Percentiles rank a stretch among this genome's conserved stretches.
These are phyloP conservation scores for Geranium rotundifolium DNA, from an alignment of 345 rosid species.

Conservation along the genomic window DNA sequence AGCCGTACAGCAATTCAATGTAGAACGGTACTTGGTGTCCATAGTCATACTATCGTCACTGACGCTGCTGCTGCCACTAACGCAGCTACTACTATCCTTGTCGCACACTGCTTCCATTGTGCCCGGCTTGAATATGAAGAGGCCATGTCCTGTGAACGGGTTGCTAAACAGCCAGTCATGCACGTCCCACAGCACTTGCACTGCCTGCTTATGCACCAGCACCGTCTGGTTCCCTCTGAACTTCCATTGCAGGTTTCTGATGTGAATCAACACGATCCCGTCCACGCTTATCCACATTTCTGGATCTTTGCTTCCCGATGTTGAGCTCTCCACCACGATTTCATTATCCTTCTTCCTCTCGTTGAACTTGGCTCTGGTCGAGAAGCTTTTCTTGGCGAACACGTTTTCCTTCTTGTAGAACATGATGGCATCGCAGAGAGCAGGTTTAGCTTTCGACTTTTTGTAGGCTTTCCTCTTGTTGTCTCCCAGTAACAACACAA, in stretches of 20 bases:
- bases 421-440: constrained; percentile 47
- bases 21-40: constrained; percentile 50
- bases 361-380: constrained; percentile 60
- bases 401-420: constrained; percentile 73
- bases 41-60: constrained; percentile 1
- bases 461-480: constrained; percentile 75
- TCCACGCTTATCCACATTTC: constrained; percentile 97
- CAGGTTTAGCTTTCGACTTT: constrained; percentile 69
- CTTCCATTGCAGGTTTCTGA: constrained; percentile 85
- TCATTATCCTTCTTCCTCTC: constrained; percentile 63
- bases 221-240: constrained; percentile 94
- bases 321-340: constrained; percentile 70
- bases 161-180: constrained; percentile 82
- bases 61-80: not conserved
- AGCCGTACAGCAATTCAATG: constrained; percentile 23
- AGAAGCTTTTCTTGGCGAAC: constrained; percentile 66
- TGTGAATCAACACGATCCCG: constrained; percentile 59
- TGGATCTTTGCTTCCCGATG: constrained; percentile 45
- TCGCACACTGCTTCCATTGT: constrained; percentile 44
- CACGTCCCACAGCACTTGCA: constrained; percentile 83
- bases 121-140: constrained; percentile 83
- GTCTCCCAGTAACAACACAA: constrained; percentile 73
- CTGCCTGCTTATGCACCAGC: constrained; percentile 52
- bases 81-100: constrained; percentile 34
- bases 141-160: constrained; percentile 54